Percentiles rank a stretch among this genome's conserved stretches.
Evolutionary conservation across 129 eudicot species (phyloP).

Genomic region (Arctium minus): DNA sequence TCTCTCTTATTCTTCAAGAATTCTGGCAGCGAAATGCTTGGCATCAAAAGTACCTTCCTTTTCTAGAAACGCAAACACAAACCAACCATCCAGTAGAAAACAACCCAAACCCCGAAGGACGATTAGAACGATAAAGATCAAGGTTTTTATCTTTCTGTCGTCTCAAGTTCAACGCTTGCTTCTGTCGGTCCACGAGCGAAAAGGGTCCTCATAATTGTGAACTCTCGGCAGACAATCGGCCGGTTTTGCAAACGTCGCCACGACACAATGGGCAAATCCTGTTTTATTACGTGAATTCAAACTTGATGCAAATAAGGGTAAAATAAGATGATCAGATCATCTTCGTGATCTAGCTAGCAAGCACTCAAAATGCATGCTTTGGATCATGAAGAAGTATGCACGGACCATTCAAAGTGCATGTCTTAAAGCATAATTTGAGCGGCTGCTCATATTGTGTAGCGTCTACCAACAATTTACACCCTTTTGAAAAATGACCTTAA

Average conservation of each 20-base stretch:
- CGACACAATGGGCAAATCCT: constrained; percentile 79
- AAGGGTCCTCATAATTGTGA: constrained; percentile 3
- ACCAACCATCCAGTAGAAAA: constrained; percentile 26
- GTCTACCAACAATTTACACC: background rate
- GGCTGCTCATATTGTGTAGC: background rate
- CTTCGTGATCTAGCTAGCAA: background rate
- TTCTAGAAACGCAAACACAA: constrained; percentile 17
- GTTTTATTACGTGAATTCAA: constrained; percentile 20
- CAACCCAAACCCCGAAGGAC: constrained; percentile 12
- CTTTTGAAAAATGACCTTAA: background rate
- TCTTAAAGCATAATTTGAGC: background rate
- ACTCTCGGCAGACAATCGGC: constrained; percentile 17
- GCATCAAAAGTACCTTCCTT: constrained; percentile 9
- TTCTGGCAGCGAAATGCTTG: constrained; percentile 20
- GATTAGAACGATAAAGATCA: background rate
- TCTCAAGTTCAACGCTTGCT: constrained; percentile 5
- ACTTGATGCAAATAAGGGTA: background rate
- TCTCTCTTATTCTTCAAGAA: constrained; percentile 24
- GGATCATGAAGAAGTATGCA: background rate
- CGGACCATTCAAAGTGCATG: background rate
- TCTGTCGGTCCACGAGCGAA: constrained; percentile 4
- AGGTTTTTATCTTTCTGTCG: constrained; percentile 5
- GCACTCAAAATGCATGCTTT: constrained; percentile 2
- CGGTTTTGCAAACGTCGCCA: constrained; percentile 52
- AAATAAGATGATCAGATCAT: background rate